Evolutionary conservation across 495 filamentous ascomycete species (phyloP), one percentile per base, ranked within the genome.

Genomic region (Daldinia decipiens): DNA sequence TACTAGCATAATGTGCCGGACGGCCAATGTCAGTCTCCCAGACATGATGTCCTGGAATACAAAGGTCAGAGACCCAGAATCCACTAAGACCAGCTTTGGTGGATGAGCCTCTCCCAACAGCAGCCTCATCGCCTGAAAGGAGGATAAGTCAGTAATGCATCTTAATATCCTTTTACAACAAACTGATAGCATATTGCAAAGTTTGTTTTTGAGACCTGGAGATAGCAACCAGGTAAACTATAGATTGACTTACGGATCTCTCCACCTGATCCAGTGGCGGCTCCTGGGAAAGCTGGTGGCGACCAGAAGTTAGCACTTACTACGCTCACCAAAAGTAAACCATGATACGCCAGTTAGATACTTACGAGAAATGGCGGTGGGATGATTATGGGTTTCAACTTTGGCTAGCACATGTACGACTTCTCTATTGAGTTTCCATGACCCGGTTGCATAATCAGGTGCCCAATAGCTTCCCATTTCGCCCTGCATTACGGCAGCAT

Each of bases 361-460:
- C 70, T 66, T 27, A 73, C 70, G 94, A 4, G 95, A 97, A 58
- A 99, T 94, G 7, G 94, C 95, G 13, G 95, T 98, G 21, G 95
- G 95, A 75, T 99, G 95, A 78, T 98, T 98, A 81, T 99, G 95
- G 1, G 95, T 97, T 80, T 99, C 95, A 13, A 98, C 95, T 82
- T 99, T 99, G 71, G 86, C 88, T n/a, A 98, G 80, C 74, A 94
- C 89, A 76, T 98, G 92, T 9, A 98, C 89, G 27, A 85, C 81
- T 81, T 99, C 95, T 75, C 92, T 94, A n/a, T 88, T 92, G 64
- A 92, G 86, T 69, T 82, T 90, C 95, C 95, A 99, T 69, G 91
- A 89, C 6, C 93, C 92, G 3, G 93, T 95, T n/a, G 86, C 83
- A 34, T 92, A 87, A 59, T 92, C 87, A 13, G 95, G 95, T 0